Percentiles rank a stretch among this genome's conserved stretches.
These are phyloP conservation scores for Aspergillus saccharolyticus DNA, from an alignment of 495 filamentous ascomycete species.

Conservation along the genomic window DNA sequence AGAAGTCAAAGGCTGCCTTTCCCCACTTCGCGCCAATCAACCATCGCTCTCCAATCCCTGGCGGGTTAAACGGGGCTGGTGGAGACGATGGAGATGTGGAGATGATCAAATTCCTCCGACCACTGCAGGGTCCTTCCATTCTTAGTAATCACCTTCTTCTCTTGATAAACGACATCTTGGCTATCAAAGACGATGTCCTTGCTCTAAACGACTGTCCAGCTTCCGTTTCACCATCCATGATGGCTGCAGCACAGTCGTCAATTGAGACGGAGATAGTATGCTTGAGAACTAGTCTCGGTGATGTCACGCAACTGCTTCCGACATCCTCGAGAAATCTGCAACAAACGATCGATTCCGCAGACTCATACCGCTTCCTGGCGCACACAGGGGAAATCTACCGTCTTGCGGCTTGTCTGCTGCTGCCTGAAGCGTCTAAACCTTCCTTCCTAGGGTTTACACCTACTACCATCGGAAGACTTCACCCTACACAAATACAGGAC, in stretches of 20 bases:
- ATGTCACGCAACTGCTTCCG: neutral
- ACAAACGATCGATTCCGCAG: neutral
- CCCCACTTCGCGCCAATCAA: neutral
- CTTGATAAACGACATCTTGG: slow-evolving; percentile 1
- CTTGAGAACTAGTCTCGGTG: neutral
- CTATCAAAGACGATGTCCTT: neutral
- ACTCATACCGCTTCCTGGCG: neutral
- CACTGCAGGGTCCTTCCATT: neutral
- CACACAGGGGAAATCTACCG: neutral
- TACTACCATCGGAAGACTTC: neutral
- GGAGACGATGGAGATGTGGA: too few species aligned
- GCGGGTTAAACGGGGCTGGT: neutral
- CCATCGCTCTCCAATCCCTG: neutral
- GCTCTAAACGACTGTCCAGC: neutral
- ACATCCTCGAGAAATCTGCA: neutral
- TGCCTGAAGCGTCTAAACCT: neutral
- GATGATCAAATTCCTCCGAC: neutral
- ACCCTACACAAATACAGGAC: neutral
- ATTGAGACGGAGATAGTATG: neutral
- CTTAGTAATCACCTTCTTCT: slow-evolving; percentile 4
- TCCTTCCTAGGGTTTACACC: slow-evolving; percentile 1
- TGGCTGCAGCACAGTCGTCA: neutral
- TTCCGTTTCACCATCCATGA: neutral
- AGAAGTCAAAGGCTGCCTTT: neutral
- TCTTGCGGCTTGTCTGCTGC: slow-evolving; percentile 1